Evolutionary conservation across 164 flowering plant genomes (phyloP), one percentile per base, ranked within the genome.

Genomic region (Dillenia turbinata): DNA sequence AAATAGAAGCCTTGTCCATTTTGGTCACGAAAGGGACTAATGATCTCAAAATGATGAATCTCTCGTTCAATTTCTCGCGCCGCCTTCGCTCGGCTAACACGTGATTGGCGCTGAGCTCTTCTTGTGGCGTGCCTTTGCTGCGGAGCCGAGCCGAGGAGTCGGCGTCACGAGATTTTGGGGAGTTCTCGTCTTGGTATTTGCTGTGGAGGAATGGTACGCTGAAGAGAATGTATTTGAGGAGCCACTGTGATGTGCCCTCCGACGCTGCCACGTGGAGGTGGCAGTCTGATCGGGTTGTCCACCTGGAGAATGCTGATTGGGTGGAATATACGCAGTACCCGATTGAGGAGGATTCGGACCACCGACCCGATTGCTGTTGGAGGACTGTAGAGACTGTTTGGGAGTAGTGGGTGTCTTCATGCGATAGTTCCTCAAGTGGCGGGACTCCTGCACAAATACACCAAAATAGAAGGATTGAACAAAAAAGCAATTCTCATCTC

Each of bases 1-100:
- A 64, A 13, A 95, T 95, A 3, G 99, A 95, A 5, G 94, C 99
- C 62, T 95, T 95, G 63, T 95, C 99, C 97, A 88, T 95, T 77
- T 92, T 90, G 14, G 95, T 90, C n/a, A 85, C 92, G 59, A 88
- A 86, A 0, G 97, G 97, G 1, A 90, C 95, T 3, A 88, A 66
- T 0, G 97, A 84, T 49, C 95, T 63, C 16, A 90, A 53, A 1
- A 80, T 73, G 19, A 88, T 77, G 71, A 90, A 90, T 55, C 89
- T 61, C 77, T 90, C 90, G 60, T 88, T 90, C 1, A 86, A 80
- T 71, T 86, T 88, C 73, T 88, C 97, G 0, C 94, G 76, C 4
- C 96, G 75, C 7, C 93, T 81, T 0, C 93, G 79, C 68, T 89
- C 96, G 0, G 96, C 93, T 6, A 87, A 71, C 4, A 87, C 91